Conservation (phyloP, 352 stramenopile genomes). For the Pythium folliculosum region DNA sequence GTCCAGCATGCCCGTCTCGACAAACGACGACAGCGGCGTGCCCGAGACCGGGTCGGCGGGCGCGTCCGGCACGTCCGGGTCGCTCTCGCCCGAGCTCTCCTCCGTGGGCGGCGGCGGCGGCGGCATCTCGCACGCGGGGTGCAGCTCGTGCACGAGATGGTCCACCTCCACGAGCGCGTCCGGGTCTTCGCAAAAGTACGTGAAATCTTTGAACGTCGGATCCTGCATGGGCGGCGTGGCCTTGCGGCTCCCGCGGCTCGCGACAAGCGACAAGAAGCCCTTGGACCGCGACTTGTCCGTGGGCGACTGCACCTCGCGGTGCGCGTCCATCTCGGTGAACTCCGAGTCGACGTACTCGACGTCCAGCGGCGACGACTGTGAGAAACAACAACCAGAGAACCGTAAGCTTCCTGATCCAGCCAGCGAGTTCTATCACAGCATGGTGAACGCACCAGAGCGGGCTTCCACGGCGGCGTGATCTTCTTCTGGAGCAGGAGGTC, state of each 20-base stretch:
- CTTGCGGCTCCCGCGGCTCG: conserved; percentile 67
- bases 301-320: conserved; percentile 80
- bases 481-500: conserved; percentile 84
- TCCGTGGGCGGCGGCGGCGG: conserved; percentile 45
- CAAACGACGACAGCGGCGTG: conserved; percentile 82
- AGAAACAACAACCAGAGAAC: conserved; percentile 1
- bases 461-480: conserved; percentile 86
- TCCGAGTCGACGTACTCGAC: conserved; percentile 87
- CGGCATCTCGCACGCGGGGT: conserved; percentile 38
- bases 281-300: conserved; percentile 85
- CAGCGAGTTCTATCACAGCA: not conserved
- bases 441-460: conserved; percentile 46
- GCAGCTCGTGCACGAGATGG: conserved; percentile 79
- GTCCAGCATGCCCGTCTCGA: conserved; percentile 74
- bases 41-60: conserved; percentile 26
- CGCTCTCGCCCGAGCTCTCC: conserved; percentile 33
- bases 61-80: conserved; percentile 33
- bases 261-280: conserved; percentile 81
- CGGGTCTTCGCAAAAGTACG: conserved; percentile 88
- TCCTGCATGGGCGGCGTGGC: conserved; percentile 78
- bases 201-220: conserved; percentile 90
- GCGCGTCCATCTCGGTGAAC: conserved; percentile 84
- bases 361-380: conserved; percentile 71
- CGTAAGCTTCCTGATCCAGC: not conserved
- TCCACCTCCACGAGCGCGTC: conserved; percentile 83